These are phyloP conservation scores for Durusdinium trenchii DNA, from an alignment of 73 alveolate species.

Conservation along the genomic window DNA sequence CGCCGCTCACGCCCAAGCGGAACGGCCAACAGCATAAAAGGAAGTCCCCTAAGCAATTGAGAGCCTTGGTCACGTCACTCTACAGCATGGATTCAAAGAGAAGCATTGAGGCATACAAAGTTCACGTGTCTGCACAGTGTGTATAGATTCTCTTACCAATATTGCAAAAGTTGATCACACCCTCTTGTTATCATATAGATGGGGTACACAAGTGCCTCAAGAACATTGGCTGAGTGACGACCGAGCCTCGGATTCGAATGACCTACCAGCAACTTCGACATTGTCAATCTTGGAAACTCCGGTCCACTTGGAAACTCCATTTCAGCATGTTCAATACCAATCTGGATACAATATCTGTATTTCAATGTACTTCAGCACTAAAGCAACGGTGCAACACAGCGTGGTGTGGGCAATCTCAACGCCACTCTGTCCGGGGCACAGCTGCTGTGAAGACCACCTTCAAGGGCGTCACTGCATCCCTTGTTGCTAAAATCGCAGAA, in stretches of 20 bases:
- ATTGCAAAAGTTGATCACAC: too few species aligned
- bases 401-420: too few species aligned
- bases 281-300: background rate
- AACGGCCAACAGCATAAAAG: conserved; percentile 92
- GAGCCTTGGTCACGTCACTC: conserved; percentile 15
- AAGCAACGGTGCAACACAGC: too few species aligned
- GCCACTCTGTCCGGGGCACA: background rate
- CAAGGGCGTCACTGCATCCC: conserved; percentile 91
- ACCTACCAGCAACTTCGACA: background rate
- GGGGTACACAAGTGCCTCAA: background rate
- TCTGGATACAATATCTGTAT: too few species aligned
- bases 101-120: background rate
- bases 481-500: conserved; percentile 83
- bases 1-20: conserved; percentile 68
- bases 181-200: background rate
- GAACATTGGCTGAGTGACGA: background rate
- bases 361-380: too few species aligned
- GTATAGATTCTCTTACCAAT: too few species aligned
- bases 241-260: background rate
- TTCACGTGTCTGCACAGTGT: background rate
- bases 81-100: background rate
- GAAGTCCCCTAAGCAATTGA: conserved; percentile 73
- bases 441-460: conserved; percentile 84
- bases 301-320: background rate
- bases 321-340: too few species aligned